phyloP scores from a whole-genome alignment of 2,329 filamentous ascomycete species.

The Sarocladiaceae sp. region DNA sequence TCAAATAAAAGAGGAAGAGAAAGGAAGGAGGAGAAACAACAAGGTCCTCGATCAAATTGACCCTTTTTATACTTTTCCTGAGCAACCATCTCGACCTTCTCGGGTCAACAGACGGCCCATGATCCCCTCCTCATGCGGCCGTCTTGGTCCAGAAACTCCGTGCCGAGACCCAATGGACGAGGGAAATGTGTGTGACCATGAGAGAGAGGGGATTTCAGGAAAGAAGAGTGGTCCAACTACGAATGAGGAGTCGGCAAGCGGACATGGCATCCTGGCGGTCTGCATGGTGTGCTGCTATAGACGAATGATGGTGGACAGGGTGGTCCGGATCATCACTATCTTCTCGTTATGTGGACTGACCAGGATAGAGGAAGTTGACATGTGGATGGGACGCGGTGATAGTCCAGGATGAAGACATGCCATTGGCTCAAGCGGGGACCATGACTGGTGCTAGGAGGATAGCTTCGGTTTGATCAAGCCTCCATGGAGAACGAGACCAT shows the following conservation, averaged over 20 bases:
- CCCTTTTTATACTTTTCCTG: constrained; percentile 60
- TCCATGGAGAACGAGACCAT: not conserved
- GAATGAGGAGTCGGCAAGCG: not conserved
- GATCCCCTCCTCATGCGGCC: constrained; percentile 5
- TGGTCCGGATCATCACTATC: not conserved
- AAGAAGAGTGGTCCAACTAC: not conserved
- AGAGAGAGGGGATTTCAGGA: not conserved
- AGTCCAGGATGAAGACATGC: not conserved
- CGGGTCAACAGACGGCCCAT: constrained; percentile 9
- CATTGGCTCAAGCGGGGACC: not conserved
- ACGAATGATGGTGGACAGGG: not conserved
- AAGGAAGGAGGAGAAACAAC: constrained; percentile 49
- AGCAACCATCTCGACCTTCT: constrained; percentile 24
- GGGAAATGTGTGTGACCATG: not conserved
- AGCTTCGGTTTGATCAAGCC: not conserved
- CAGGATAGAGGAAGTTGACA: not conserved
- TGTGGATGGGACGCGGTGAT: not conserved
- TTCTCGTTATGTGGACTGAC: constrained; percentile 4
- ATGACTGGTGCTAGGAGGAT: not conserved
- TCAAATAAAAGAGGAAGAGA: constrained; percentile 24
- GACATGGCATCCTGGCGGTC: constrained; percentile 3
- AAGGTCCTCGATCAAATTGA: constrained; percentile 40
- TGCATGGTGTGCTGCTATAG: constrained; percentile 4
- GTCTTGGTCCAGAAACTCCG: not conserved
- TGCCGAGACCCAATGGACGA: not conserved